These are phyloP conservation scores for Arthroderma sp. DNA, from an alignment of 2,329 filamentous ascomycete species.

Conservation along the genomic window DNA sequence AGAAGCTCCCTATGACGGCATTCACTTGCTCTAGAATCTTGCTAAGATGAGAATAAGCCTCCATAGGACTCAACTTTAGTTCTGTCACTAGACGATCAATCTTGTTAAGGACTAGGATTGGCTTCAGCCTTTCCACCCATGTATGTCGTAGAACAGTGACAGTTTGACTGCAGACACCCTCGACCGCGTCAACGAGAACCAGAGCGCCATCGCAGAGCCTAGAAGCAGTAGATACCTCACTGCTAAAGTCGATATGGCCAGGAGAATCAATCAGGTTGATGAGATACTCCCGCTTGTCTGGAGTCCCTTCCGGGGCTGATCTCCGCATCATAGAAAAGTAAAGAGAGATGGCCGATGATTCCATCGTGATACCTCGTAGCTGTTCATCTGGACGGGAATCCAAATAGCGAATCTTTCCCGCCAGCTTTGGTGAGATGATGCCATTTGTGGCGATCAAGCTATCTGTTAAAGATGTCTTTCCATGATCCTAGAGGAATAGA, in stretches of 20 bases:
- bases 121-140: constrained; percentile 92
- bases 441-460: constrained; percentile 95
- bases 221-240: constrained; percentile 91
- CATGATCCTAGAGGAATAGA: constrained; percentile 57
- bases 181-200: constrained; percentile 88
- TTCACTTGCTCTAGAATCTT: constrained; percentile 93
- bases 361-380: constrained; percentile 96
- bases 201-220: constrained; percentile 88
- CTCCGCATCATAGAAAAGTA: constrained; percentile 86
- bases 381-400: constrained; percentile 96
- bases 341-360: constrained; percentile 93
- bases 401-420: constrained; percentile 94
- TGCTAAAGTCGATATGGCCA: constrained; percentile 97
- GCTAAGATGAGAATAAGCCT: constrained; percentile 80
- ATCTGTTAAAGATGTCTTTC: constrained; percentile 94
- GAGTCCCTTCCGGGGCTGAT: constrained; percentile 52
- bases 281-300: constrained; percentile 75
- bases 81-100: constrained; percentile 92
- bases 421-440: constrained; percentile 95
- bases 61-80: constrained; percentile 78
- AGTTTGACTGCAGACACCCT: constrained; percentile 96
- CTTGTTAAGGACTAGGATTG: constrained; percentile 92
- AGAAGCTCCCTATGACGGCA: constrained; percentile 92
- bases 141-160: constrained; percentile 91
- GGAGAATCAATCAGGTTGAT: constrained; percentile 98